A percentile compares a stretch with the other conserved stretches of the same genome.
Evolutionary conservation across 441 rosid species (phyloP).

Genomic region (Mallotus japonicus): DNA sequence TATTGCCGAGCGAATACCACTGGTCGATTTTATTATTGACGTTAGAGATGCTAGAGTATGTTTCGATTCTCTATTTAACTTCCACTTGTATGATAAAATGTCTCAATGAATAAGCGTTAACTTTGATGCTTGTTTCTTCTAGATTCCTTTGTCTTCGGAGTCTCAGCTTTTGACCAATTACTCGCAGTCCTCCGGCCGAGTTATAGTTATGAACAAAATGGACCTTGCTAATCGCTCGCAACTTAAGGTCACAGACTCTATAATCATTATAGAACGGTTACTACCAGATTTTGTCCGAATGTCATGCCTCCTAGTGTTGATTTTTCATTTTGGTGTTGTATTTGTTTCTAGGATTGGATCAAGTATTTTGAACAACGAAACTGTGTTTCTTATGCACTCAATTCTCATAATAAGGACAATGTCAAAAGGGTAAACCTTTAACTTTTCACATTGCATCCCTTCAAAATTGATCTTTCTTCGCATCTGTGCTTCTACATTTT

Average conservation of each 20-base stretch:
- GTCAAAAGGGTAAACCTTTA: constrained; percentile 49
- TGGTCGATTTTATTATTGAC: constrained; percentile 56
- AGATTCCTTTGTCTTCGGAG: constrained; percentile 64
- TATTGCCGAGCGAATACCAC: constrained; percentile 52
- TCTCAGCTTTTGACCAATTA: constrained; percentile 39
- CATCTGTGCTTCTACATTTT: too few species aligned
- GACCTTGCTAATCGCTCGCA: constrained; percentile 59
- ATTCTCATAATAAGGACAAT: constrained; percentile 69
- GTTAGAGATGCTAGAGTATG: constrained; percentile 73
- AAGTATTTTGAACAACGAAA: constrained; percentile 44
- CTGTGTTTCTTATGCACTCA: constrained; percentile 46
- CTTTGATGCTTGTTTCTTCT: not conserved
- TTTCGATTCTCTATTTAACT: not conserved
- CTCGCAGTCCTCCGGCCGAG: constrained; percentile 29
- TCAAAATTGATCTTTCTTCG: not conserved
- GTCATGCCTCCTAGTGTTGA: not conserved
- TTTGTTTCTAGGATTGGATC: constrained; percentile 45
- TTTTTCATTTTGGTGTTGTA: not conserved
- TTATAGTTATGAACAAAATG: constrained; percentile 58
- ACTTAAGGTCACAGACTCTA: constrained; percentile 28
- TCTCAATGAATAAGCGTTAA: constrained; percentile 15
- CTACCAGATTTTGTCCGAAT: not conserved
- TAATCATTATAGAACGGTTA: not conserved
- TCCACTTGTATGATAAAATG: constrained; percentile 32
- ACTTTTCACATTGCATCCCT: too few species aligned